Percentiles rank a stretch among this genome's conserved stretches.
These are phyloP conservation scores for Grammothele lineata DNA, from an alignment of 768 basidiomycete species.

Conservation along the genomic window DNA sequence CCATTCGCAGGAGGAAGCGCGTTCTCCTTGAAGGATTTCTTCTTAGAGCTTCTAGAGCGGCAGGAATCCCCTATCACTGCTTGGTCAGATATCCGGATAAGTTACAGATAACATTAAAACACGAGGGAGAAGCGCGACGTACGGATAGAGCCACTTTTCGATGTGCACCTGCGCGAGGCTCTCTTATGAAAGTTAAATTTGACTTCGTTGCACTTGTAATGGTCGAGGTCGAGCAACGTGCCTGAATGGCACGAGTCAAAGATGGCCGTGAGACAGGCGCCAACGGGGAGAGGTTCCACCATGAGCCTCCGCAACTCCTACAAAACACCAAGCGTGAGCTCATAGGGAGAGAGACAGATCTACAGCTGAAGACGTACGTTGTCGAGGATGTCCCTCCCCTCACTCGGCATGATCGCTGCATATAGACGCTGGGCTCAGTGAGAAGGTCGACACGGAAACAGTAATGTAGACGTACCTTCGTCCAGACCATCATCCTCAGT, in stretches of 20 bases:
- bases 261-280: slow-evolving; percentile 17
- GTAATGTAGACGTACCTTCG: slow-evolving; percentile 1
- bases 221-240: slow-evolving; percentile 15
- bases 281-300: slow-evolving; percentile 13
- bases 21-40: too few relatives aligned
- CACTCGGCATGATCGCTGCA: slow-evolving; percentile 1
- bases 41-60: too few relatives aligned
- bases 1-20: too few relatives aligned
- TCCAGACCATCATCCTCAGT: slow-evolving; percentile 9
- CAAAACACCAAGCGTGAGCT: too few relatives aligned
- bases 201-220: slow-evolving; percentile 14
- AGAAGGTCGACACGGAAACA: not conserved
- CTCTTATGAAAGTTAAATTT: too few relatives aligned
- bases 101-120: too few relatives aligned
- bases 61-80: too few relatives aligned
- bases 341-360: not conserved
- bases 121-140: too few relatives aligned
- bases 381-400: slow-evolving; percentile 4
- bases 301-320: slow-evolving; percentile 15
- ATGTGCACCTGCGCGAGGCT: too few relatives aligned
- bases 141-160: too few relatives aligned
- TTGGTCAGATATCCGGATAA: too few relatives aligned
- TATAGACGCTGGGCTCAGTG: not conserved
- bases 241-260: slow-evolving; percentile 21
- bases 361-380: slow-evolving; percentile 4